A percentile compares a stretch with the other conserved stretches of the same genome.
Conservation (phyloP, 768 basidiomycete species). For the Tylopilus vinaceipallidus region DNA sequence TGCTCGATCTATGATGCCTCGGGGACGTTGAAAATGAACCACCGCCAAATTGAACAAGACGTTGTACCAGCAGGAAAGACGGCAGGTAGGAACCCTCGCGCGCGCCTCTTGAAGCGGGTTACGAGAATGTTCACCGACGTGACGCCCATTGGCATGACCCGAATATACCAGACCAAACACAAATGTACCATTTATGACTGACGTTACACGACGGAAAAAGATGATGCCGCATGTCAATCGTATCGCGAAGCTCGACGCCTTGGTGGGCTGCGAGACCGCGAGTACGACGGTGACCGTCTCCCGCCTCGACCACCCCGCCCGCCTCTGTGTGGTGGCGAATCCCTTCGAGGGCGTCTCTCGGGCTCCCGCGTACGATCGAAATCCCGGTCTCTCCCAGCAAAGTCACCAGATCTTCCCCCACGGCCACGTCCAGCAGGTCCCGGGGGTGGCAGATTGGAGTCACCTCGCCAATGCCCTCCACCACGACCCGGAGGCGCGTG, state of each 20-base stretch:
- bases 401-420: conserved; percentile 36
- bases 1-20: conserved; percentile 9
- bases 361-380: conserved; percentile 39
- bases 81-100: too few species aligned
- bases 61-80: too few species aligned
- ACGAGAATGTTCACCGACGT: too few species aligned
- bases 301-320: conserved; percentile 43
- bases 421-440: conserved; percentile 41
- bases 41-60: not conserved
- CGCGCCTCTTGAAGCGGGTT: too few species aligned
- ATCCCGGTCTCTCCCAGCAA: conserved; percentile 37
- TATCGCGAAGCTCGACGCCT: conserved; percentile 35
- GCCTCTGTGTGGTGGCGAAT: conserved; percentile 48
- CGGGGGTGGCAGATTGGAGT: conserved; percentile 49
- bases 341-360: conserved; percentile 49
- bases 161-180: too few species aligned
- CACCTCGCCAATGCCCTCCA: conserved; percentile 76
- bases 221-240: conserved; percentile 21
- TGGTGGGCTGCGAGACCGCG: conserved; percentile 43
- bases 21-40: conserved; percentile 5
- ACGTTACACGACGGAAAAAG: not conserved
- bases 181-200: not conserved
- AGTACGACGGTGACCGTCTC: conserved; percentile 37
- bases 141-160: too few species aligned
- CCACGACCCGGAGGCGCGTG: conserved; percentile 43